These are phyloP conservation scores for Chytriomyces sp. DNA, from an alignment of 192 early-diverging fungal species.

Conservation along the genomic window DNA sequence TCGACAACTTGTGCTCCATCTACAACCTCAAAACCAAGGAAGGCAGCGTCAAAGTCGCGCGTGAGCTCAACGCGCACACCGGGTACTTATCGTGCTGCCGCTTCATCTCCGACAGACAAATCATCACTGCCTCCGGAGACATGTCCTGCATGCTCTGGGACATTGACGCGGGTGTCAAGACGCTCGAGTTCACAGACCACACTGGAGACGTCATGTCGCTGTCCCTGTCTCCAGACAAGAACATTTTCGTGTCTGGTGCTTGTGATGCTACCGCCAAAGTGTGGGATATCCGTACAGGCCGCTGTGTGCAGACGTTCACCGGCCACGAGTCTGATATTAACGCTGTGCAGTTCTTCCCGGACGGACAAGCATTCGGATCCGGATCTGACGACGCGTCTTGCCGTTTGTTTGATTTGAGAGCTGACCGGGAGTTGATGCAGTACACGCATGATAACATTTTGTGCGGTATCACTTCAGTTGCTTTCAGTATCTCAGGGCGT, in stretches of 20 bases:
- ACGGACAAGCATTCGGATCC: conserved; percentile 96
- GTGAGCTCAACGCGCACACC: conserved; percentile 95
- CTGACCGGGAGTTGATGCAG: conserved; percentile 96
- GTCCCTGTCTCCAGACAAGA: conserved; percentile 90
- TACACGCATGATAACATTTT: conserved; percentile 98
- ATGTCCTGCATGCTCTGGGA: conserved; percentile 99
- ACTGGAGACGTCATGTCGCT: conserved; percentile 99
- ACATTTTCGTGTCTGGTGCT: conserved; percentile 96
- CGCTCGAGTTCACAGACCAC: conserved; percentile 96
- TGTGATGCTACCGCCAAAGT: conserved; percentile 98
- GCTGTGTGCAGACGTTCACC: conserved; percentile 97
- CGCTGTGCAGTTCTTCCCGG: conserved; percentile 99
- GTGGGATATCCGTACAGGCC: conserved; percentile 96
- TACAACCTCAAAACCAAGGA: conserved; percentile 97
- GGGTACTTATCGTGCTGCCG: conserved; percentile 98
- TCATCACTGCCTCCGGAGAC: conserved; percentile 94
- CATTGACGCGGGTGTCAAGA: conserved; percentile 98
- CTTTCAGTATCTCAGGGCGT: conserved; percentile 95
- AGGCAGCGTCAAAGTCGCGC: conserved; percentile 89
- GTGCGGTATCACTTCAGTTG: conserved; percentile 98
- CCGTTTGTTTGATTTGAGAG: conserved; percentile 95
- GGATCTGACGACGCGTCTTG: conserved; percentile 99
- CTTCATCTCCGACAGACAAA: conserved; percentile 94
- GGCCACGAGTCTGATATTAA: conserved; percentile 99
- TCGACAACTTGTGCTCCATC: conserved; percentile 99